Evolutionary conservation across 192 early-diverging fungal species (phyloP), one percentile per base, ranked within the genome.

Genomic region (Coemansia sp.): DNA sequence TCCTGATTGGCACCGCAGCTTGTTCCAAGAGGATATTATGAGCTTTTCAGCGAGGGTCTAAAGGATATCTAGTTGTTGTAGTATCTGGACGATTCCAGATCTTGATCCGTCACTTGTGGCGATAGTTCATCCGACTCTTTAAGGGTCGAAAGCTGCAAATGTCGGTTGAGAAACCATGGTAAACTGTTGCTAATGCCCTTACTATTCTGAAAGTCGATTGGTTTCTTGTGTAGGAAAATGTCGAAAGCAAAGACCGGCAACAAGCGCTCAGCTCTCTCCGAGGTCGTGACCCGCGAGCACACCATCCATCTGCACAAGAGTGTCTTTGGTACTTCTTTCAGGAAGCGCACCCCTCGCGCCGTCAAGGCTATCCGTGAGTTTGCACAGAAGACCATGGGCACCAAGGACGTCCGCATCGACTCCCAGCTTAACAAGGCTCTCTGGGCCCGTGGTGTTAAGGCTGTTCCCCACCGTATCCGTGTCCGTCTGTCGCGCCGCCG

Each of bases 231-330:
- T 58, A 65, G 62, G 56, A 78, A 80, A 92, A 30, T 93, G 91
- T 88, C 87, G 82, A 92, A 92, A 84, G 86, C 88, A 84, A 88
- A 87, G 83, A 60, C 79, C 58, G 70, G 70, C 69, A 88, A 87
- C 83, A 89, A 92, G 89, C 90, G 91, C 77, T 92, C 91, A 62
- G 90, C 91, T 61, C 85, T 92, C 74, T 81, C 87, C 78, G 90
- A 94, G 87, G 95, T 95, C 73, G 92, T 98, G 75, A 96, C 95
- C 73, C 91, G 95, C 77, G 97, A 99, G 76, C 97, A 95, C 92
- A 99, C 97, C 80, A 99, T 99, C 85, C 94, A 99, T 92, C 85
- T 99, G 73, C 96, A 97, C 94, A 96, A 95, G 89, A 87, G 87
- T 67, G 92, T 99, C 71, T 69, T 69, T 58, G 78, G 76, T 73